A percentile compares a stretch with the other conserved stretches of the same genome.
phyloP scores from a whole-genome alignment of 768 basidiomycete species.

The Mycena polygramma region DNA sequence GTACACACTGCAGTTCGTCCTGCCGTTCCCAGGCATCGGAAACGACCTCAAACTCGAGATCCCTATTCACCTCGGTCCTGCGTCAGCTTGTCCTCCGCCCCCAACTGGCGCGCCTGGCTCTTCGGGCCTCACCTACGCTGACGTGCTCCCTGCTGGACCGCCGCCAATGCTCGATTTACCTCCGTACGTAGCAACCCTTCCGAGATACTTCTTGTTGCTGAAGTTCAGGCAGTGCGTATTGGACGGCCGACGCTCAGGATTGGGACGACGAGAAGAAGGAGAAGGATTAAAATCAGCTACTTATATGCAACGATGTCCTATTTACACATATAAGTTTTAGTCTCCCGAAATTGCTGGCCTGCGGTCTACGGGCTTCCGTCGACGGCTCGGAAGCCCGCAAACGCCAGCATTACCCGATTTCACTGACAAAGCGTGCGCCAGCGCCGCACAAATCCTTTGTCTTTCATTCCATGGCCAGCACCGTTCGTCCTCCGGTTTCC shows the following conservation, averaged over 20 bases:
- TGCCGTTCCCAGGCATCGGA: constrained; percentile 18
- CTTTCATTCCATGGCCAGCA: too few species aligned
- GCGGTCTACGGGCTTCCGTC: too few species aligned
- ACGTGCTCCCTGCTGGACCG: constrained; percentile 21
- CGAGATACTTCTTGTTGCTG: not conserved
- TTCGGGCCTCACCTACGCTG: constrained; percentile 17
- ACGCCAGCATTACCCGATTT: too few species aligned
- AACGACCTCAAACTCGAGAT: constrained; percentile 18
- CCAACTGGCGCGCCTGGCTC: constrained; percentile 6
- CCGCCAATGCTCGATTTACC: constrained; percentile 24
- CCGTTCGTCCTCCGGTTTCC: constrained; percentile 12
- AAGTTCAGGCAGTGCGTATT: constrained; percentile 14
- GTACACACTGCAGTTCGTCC: constrained; percentile 16
- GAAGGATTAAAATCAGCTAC: too few species aligned
- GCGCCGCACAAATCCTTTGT: too few species aligned
- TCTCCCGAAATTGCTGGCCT: too few species aligned
- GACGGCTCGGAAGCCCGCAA: too few species aligned
- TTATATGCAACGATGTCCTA: too few species aligned
- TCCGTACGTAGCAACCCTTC: constrained; percentile 7
- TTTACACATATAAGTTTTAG: too few species aligned
- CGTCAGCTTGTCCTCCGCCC: constrained; percentile 12
- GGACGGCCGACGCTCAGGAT: constrained; percentile 14
- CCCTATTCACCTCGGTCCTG: constrained; percentile 15
- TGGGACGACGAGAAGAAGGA: constrained; percentile 17
- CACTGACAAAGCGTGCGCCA: too few species aligned